Percentiles rank a stretch among this genome's conserved stretches.
Evolutionary conservation across 768 basidiomycete genomes (phyloP).

Genomic region (Tephrocybe sp.): DNA sequence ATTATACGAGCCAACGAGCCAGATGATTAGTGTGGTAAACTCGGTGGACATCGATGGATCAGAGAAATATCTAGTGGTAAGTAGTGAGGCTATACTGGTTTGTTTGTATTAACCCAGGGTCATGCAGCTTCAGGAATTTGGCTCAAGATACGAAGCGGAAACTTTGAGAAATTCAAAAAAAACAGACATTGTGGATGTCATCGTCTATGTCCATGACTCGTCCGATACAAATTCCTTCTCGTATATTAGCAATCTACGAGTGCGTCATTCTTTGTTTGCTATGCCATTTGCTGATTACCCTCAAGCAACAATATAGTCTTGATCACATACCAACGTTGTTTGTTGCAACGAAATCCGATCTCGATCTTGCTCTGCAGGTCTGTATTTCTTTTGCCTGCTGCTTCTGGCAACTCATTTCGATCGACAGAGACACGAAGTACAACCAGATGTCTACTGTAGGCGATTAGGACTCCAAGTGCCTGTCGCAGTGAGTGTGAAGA

Average conservation of each 20-base stretch:
- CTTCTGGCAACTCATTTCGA: slow-evolving; percentile 9
- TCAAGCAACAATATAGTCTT: slow-evolving; percentile 93
- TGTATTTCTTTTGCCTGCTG: slow-evolving; percentile 17
- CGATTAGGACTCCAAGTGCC: slow-evolving; percentile 89
- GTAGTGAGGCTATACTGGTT: slow-evolving; percentile 42
- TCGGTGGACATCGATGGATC: slow-evolving; percentile 91
- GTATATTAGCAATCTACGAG: slow-evolving; percentile 94
- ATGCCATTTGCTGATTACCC: slow-evolving; percentile 17
- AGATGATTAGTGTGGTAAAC: slow-evolving; percentile 91
- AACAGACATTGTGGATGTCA: slow-evolving; percentile 89
- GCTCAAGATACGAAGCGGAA: slow-evolving; percentile 93
- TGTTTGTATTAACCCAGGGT: not conserved
- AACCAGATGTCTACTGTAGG: slow-evolving; percentile 96
- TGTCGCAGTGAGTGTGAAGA: slow-evolving; percentile 89
- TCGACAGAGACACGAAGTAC: slow-evolving; percentile 89
- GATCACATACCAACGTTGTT: slow-evolving; percentile 96
- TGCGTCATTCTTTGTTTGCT: slow-evolving; percentile 35
- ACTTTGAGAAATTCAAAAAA: slow-evolving; percentile 87
- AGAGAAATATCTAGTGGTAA: slow-evolving; percentile 94
- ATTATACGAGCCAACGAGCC: slow-evolving; percentile 84
- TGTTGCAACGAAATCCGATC: slow-evolving; percentile 98
- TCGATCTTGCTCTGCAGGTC: slow-evolving; percentile 94
- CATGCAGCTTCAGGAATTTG: slow-evolving; percentile 91
- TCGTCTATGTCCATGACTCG: slow-evolving; percentile 95
- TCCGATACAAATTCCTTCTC: slow-evolving; percentile 99